Base-by-base conservation (phyloP, 108 stramenopile species). In the Mayamaea pseudoterrestris region DNA sequence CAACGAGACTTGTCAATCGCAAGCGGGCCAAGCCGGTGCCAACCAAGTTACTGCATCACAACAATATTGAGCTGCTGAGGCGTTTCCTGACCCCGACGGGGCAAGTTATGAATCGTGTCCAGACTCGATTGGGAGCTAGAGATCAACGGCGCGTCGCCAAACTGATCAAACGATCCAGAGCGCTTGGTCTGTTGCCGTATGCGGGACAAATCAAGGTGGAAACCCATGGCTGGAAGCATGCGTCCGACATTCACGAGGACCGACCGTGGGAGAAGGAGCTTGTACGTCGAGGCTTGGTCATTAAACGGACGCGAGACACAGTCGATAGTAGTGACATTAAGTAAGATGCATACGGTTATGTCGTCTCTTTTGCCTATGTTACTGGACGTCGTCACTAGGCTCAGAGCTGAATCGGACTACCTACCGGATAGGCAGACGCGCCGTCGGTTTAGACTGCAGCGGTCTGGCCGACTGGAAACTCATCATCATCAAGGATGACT, bases 131-230 rank as follows among this genome's bases (percentile, higher is more conserved):
- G 47, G 83, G 89, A 23, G 89, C 83, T 22, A 80, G 80, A 40
- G 83, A 83, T 65, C 89, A 90, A 41, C 65, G 89, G 7, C 76
- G 80, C 52, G 58, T 90, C 32, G 63, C 78, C 48, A 83, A 78
- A 47, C 61, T 82, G 35, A 63, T 90, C 36, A 85, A 83, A 54
- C 57, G 89, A 35, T 83, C 83, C 16, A 50, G 89, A 12, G 53
- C 69, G 49, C 40, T 90, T 46, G 89, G 89, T 8, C 63, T 85
- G 20, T 63, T 90, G 12, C 88, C 83, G 13, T 74, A 61, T 32
- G 43, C 76, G 16, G 87, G 87, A 23, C 87, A 81, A 48, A 81
- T 75, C 59, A 75, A 65, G 22, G 65, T 79, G 23, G 82, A 89
- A 60, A 57, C 65, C 27, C 69, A 76, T 61, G 87, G 87, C 39